A percentile compares a stretch with the other conserved stretches of the same genome.
These are phyloP conservation scores for Saccharomycopsis sp. DNA, from an alignment of 805 yeast genomes.

Conservation along the genomic window DNA sequence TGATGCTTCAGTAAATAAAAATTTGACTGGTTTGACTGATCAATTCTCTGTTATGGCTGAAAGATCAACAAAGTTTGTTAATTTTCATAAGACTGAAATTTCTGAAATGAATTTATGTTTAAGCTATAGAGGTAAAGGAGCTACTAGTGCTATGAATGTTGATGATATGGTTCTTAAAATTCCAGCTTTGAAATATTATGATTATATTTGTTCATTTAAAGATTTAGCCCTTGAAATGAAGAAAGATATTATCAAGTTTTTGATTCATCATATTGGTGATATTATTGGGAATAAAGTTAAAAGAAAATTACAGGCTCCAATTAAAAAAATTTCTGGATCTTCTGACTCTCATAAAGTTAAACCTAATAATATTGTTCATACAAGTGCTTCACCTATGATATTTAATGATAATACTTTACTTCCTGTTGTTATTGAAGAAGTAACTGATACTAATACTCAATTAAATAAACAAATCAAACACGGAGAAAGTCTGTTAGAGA, in stretches of 20 bases:
- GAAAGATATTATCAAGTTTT: conserved; percentile 45
- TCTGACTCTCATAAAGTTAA: no score
- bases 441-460: no score
- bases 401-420: no score
- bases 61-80: conserved; percentile 60
- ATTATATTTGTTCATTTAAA: conserved; percentile 46
- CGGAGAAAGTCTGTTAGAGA: no score
- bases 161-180: conserved; percentile 41
- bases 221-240: conserved; percentile 43
- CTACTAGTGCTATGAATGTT: conserved; percentile 45
- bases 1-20: no score
- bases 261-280: conserved; percentile 48
- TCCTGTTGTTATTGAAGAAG: no score
- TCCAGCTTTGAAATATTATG: conserved; percentile 37
- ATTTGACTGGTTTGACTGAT: no score
- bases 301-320: no score
- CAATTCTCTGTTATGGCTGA: conserved; percentile 43
- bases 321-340: no score
- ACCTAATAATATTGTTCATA: no score
- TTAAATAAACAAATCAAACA: no score
- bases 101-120: conserved; percentile 40
- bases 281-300: conserved; percentile 52
- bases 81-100: conserved; percentile 46
- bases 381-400: no score
- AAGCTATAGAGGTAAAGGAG: conserved; percentile 59